A percentile compares a stretch with the other conserved stretches of the same genome.
Conservation (phyloP, 805 yeast species). For the Brettanomyces naardenensis region DNA sequence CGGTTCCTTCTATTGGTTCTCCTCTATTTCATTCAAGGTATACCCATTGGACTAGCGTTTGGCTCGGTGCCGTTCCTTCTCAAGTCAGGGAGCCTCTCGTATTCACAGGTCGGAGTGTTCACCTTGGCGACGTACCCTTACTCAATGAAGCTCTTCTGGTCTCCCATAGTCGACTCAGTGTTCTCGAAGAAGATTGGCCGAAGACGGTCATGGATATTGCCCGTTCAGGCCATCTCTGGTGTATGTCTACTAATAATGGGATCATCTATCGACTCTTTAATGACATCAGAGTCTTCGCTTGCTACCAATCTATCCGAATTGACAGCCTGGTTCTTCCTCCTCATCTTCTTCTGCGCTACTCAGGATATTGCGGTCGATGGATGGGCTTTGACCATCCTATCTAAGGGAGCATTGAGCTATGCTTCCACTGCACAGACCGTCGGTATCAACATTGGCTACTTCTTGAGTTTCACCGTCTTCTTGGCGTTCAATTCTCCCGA, state of each 20-base stretch:
- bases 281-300: conserved; percentile 37
- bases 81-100: conserved; percentile 67
- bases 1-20: conserved; percentile 68
- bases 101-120: conserved; percentile 85
- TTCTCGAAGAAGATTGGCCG: conserved; percentile 66
- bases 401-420: conserved; percentile 70
- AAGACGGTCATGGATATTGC: conserved; percentile 89
- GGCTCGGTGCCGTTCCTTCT: conserved; percentile 89
- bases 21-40: conserved; percentile 85
- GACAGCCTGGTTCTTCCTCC: conserved; percentile 62
- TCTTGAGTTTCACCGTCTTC: conserved; percentile 84
- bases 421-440: conserved; percentile 98
- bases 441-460: conserved; percentile 91
- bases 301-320: conserved; percentile 42
- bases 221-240: conserved; percentile 80
- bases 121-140: conserved; percentile 93
- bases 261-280: conserved; percentile 37
- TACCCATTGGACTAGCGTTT: conserved; percentile 92
- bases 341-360: conserved; percentile 89
- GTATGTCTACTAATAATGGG: conserved; percentile 63
- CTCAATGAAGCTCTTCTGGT: conserved; percentile 87
- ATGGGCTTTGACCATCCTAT: conserved; percentile 89
- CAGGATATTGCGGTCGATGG: conserved; percentile 99
- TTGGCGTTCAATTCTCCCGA: conserved; percentile 87
- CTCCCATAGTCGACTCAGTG: conserved; percentile 89